These are phyloP conservation scores for Hyaloscypha bicolor DNA, from an alignment of 495 filamentous ascomycete species.

Conservation along the genomic window DNA sequence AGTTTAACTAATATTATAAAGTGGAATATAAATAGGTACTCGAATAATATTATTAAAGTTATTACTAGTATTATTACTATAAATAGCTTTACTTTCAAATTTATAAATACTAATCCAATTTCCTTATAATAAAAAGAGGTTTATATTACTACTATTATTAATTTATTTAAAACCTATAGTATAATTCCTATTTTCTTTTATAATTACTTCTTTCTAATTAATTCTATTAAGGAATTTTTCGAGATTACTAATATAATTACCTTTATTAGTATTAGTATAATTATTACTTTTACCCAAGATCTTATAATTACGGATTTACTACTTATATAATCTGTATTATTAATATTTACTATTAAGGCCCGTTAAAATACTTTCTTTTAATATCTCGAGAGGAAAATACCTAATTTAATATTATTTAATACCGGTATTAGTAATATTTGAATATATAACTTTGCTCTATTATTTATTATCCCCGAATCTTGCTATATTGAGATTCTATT, in stretches of 20 bases:
- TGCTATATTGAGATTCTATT: constrained; percentile 16
- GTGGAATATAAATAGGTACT: too few relatives aligned
- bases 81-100: constrained; percentile 17
- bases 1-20: too few relatives aligned
- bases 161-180: constrained; percentile 22
- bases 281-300: constrained; percentile 15
- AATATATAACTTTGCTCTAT: constrained; percentile 25
- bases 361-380: constrained; percentile 25
- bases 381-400: constrained; percentile 9
- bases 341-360: constrained; percentile 16
- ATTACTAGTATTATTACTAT: constrained; percentile 21
- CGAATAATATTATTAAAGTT: constrained; percentile 21
- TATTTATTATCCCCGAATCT: constrained; percentile 21
- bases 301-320: constrained; percentile 17
- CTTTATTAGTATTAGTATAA: constrained; percentile 19
- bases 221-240: constrained; percentile 20
- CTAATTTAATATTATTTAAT: constrained; percentile 22
- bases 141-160: constrained; percentile 23
- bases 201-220: constrained; percentile 23
- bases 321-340: constrained; percentile 18
- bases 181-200: too few relatives aligned
- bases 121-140: constrained; percentile 24
- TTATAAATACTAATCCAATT: constrained; percentile 1
- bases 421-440: constrained; percentile 20
- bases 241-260: constrained; percentile 23